Conservation (phyloP, 2,329 filamentous ascomycete species). For the Lecanicillium sp. region DNA sequence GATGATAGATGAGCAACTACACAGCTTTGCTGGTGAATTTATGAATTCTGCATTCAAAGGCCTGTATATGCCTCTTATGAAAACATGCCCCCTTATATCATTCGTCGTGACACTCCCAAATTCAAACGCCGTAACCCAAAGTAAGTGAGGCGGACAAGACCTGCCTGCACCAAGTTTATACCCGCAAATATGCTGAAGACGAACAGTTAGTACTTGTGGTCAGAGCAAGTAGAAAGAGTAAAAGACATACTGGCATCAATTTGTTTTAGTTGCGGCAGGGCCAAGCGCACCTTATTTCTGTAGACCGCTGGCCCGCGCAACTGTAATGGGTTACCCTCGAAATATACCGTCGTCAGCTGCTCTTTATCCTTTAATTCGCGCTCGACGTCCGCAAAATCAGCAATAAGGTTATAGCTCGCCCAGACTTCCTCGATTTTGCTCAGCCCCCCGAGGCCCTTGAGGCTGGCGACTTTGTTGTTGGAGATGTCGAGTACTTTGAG, state of each 20-base stretch:
- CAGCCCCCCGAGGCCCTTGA: slow-evolving; percentile 63
- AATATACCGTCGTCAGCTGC: slow-evolving; percentile 81
- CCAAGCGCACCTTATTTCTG: slow-evolving; percentile 84
- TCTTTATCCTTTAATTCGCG: slow-evolving; percentile 69
- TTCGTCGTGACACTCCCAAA: too few species aligned
- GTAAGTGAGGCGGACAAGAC: too few species aligned
- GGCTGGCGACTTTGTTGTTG: slow-evolving; percentile 71
- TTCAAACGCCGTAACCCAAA: too few species aligned
- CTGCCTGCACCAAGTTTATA: too few species aligned
- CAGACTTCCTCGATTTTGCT: slow-evolving; percentile 79
- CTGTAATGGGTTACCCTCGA: slow-evolving; percentile 91
- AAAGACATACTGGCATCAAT: slow-evolving; percentile 88
- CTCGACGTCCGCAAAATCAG: slow-evolving; percentile 76
- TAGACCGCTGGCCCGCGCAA: slow-evolving; percentile 72
- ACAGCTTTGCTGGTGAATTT: too few species aligned
- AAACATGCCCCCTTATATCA: too few species aligned
- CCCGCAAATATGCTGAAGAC: too few species aligned
- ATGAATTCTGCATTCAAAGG: too few species aligned
- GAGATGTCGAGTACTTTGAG: slow-evolving; percentile 81
- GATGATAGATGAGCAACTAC: background rate
- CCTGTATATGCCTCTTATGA: too few species aligned
- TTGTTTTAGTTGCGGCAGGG: slow-evolving; percentile 79
- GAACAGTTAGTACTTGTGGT: too few species aligned
- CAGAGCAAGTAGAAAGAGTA: background rate
- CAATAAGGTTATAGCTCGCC: slow-evolving; percentile 82